Evolutionary conservation across 768 basidiomycete genomes (phyloP).

Genomic region (Hygrophorus russula): DNA sequence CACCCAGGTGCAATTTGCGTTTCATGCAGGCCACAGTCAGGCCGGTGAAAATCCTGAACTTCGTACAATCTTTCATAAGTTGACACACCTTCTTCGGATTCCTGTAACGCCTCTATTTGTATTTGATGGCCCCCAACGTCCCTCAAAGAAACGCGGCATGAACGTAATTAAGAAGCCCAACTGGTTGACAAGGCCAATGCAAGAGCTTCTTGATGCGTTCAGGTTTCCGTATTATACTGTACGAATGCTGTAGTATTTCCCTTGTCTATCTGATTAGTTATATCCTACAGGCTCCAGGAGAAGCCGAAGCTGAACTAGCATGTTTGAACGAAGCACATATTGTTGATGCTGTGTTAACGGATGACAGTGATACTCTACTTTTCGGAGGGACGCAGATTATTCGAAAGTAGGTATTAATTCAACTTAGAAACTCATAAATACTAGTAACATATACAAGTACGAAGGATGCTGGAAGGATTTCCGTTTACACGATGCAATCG

Average conservation of each 20-base stretch:
- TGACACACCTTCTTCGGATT: constrained; percentile 22
- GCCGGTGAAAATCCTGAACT: constrained; percentile 8
- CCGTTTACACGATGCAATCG: constrained; percentile 9
- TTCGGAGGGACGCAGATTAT: constrained; percentile 34
- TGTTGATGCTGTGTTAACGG: constrained; percentile 4
- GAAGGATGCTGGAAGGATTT: constrained; percentile 30
- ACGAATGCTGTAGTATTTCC: background rate
- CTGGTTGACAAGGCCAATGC: constrained; percentile 14
- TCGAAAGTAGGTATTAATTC: constrained; percentile 27
- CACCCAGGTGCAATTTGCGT: background rate
- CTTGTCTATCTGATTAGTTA: background rate
- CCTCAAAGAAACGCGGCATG: constrained; percentile 28
- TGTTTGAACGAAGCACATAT: constrained; percentile 1
- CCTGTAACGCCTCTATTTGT: constrained; percentile 34
- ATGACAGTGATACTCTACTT: constrained; percentile 5
- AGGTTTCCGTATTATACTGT: constrained; percentile 20
- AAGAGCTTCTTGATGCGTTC: constrained; percentile 25
- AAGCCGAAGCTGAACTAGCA: constrained; percentile 8
- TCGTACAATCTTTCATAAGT: constrained; percentile 6
- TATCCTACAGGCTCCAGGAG: constrained; percentile 5
- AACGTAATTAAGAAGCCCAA: constrained; percentile 17
- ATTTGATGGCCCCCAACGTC: constrained; percentile 36
- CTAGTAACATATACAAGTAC: constrained; percentile 7
- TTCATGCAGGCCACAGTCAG: constrained; percentile 1
- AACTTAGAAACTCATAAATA: too few relatives aligned